A percentile compares a stretch with the other conserved stretches of the same genome.
Conservation (phyloP, 2,329 filamentous ascomycete species). For the Penicillium sp. region DNA sequence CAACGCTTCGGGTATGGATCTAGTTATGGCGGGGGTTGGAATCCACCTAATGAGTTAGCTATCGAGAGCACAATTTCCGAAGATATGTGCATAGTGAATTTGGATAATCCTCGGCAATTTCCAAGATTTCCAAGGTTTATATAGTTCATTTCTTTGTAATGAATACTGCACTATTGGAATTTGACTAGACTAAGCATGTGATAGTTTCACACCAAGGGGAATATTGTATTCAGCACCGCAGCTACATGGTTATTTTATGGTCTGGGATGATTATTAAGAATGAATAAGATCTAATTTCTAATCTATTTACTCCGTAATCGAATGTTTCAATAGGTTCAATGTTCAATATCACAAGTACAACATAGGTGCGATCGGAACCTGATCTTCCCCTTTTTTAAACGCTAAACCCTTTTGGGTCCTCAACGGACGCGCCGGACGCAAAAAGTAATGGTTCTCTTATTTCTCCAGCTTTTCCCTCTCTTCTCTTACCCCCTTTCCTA, state of each 20-base stretch:
- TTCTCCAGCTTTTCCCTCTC: conserved; percentile 52
- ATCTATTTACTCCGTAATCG: background rate
- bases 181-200: conserved; percentile 4
- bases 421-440: conserved; percentile 29
- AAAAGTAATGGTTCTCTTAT: conserved; percentile 22
- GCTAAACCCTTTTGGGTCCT: conserved; percentile 26
- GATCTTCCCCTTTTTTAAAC: conserved; percentile 31
- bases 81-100: background rate
- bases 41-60: background rate
- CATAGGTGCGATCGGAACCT: conserved; percentile 13
- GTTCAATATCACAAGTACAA: too few relatives aligned
- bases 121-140: too few relatives aligned
- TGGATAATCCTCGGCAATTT: background rate
- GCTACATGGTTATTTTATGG: background rate
- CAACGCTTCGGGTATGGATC: background rate
- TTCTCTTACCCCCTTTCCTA: conserved; percentile 58
- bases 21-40: background rate
- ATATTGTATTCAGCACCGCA: background rate
- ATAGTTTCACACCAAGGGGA: background rate
- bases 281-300: background rate
- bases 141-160: background rate
- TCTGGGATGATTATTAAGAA: background rate
- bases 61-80: background rate
- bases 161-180: background rate
- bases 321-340: background rate